phyloP scores from a whole-genome alignment of 2,329 filamentous ascomycete genomes.

The Fusarium concolor region DNA sequence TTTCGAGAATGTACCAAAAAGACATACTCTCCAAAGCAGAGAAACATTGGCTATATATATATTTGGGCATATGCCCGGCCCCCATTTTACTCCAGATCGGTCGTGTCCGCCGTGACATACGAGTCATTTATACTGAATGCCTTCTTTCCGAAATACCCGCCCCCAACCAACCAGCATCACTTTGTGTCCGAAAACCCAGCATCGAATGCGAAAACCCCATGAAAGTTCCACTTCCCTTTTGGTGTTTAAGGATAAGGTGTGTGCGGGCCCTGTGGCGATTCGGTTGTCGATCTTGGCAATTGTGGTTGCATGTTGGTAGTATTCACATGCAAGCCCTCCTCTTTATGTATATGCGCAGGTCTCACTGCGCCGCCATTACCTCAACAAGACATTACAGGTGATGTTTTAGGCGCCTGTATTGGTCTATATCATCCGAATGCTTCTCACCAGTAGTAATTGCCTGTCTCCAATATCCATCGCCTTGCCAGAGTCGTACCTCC shows the following conservation, averaged over 20 bases:
- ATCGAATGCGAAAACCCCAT: constrained; percentile 22
- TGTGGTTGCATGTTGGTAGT: neutral
- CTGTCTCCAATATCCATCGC: neutral
- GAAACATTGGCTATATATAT: neutral
- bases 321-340: constrained; percentile 1
- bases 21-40: neutral
- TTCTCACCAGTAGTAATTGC: neutral
- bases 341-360: neutral
- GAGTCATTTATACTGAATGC: constrained; percentile 17
- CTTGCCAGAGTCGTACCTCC: neutral
- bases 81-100: neutral
- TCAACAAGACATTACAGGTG: neutral
- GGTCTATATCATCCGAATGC: neutral
- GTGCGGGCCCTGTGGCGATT: constrained; percentile 15
- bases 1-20: neutral
- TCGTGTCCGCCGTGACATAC: constrained; percentile 8
- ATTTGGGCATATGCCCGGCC: neutral
- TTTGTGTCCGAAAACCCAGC: constrained; percentile 23
- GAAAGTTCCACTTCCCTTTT: constrained; percentile 12
- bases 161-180: constrained; percentile 7
- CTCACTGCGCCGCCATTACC: neutral
- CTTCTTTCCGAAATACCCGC: constrained; percentile 17
- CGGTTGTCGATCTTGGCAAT: neutral
- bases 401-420: neutral
- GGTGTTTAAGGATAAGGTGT: neutral